phyloP scores from a whole-genome alignment of 192 early-diverging fungal species.

The Entomortierella lignicola region DNA sequence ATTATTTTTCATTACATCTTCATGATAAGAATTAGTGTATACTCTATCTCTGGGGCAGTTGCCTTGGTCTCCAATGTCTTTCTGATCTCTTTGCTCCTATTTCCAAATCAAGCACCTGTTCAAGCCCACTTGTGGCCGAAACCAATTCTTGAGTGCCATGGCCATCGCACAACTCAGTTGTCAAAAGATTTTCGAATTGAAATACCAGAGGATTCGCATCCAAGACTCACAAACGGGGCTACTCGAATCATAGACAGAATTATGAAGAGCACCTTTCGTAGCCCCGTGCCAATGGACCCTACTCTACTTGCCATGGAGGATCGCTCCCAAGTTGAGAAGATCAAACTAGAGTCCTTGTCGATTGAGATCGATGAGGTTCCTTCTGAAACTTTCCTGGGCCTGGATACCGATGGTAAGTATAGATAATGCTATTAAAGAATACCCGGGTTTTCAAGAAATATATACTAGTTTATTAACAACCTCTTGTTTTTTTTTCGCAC shows the following conservation, averaged over 20 bases:
- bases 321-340: conserved; percentile 1
- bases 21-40: conserved; percentile 27
- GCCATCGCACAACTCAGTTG: conserved; percentile 31
- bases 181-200: conserved; percentile 18
- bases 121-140: conserved; percentile 43
- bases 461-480: neutral
- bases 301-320: conserved; percentile 10
- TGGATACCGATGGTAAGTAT: conserved; percentile 35
- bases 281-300: conserved; percentile 29
- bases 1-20: too few species aligned
- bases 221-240: conserved; percentile 9
- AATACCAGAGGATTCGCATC: conserved; percentile 24
- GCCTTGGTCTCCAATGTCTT: conserved; percentile 43
- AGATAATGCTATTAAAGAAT: neutral
- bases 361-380: conserved; percentile 16
- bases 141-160: conserved; percentile 23
- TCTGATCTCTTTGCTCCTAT: conserved; percentile 28
- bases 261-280: conserved; percentile 17
- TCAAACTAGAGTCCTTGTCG: neutral
- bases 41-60: conserved; percentile 37
- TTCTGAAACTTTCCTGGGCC: neutral
- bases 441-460: too few species aligned
- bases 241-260: conserved; percentile 26
- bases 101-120: conserved; percentile 23
- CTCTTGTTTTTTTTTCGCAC: neutral